phyloP scores from a whole-genome alignment of 257 asterid species.

The Henckelia pumila region DNA sequence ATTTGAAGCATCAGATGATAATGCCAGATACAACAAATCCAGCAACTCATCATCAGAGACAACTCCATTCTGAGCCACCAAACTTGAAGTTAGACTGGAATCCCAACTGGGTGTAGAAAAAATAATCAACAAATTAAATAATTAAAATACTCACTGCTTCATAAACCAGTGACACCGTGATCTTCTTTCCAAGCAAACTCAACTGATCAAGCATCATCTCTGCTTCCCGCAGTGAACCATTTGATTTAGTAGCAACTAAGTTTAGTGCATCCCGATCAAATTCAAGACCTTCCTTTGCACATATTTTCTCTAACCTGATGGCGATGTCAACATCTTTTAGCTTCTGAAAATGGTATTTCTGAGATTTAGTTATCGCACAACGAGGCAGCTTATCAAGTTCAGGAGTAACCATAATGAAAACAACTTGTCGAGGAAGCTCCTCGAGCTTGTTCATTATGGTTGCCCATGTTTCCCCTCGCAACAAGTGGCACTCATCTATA shows the following conservation, averaged over 20 bases:
- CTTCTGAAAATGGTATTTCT: conserved; percentile 50
- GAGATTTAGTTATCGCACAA: conserved; percentile 52
- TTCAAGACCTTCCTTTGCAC: conserved; percentile 62
- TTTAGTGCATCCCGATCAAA: conserved; percentile 66
- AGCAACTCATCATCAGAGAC: conserved; percentile 90
- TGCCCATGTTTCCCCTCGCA: conserved; percentile 71
- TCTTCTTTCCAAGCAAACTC: conserved; percentile 81
- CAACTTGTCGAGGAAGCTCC: conserved; percentile 46
- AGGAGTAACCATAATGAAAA: conserved; percentile 73
- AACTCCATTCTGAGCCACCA: conserved; percentile 64
- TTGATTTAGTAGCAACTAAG: conserved; percentile 64
- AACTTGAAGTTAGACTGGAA: conserved; percentile 21
- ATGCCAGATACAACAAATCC: conserved; percentile 67
- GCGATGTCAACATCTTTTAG: conserved; percentile 58
- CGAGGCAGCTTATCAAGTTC: conserved; percentile 68
- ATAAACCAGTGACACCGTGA: conserved; percentile 62
- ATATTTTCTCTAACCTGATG: conserved; percentile 41
- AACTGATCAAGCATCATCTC: conserved; percentile 93
- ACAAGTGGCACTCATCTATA: conserved; percentile 81
- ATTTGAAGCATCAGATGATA: conserved; percentile 80
- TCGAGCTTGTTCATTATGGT: conserved; percentile 47
- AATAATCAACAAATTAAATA: neutral
- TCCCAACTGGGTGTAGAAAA: neutral
- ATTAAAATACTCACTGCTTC: conserved; percentile 61
- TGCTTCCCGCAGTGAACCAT: conserved; percentile 86